phyloP scores from a whole-genome alignment of 352 stramenopile species.

The Thalassiosira ordinaria region DNA sequence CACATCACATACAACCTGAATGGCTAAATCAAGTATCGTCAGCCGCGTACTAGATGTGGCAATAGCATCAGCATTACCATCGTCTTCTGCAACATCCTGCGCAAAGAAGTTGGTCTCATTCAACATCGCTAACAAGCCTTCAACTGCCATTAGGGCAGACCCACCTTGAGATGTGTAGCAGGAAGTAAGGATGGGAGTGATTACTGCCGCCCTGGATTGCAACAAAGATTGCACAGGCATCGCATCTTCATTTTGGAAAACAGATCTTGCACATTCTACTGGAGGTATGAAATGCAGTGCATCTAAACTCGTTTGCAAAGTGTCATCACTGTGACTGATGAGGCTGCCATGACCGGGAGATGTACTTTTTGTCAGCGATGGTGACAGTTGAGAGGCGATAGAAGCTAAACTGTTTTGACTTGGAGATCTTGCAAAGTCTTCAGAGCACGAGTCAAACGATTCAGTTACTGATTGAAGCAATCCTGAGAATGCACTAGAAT shows the following conservation, averaged over 20 bases:
- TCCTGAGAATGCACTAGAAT: slow-evolving; percentile 15
- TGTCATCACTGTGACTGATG: slow-evolving; percentile 55
- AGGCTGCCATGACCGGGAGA: slow-evolving; percentile 21
- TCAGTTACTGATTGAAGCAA: slow-evolving; percentile 6
- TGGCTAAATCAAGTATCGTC: slow-evolving; percentile 80
- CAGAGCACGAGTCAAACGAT: slow-evolving; percentile 20
- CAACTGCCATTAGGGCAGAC: slow-evolving; percentile 77
- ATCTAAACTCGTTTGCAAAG: slow-evolving; percentile 63
- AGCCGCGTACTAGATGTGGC: slow-evolving; percentile 55
- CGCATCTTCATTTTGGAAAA: slow-evolving; percentile 29
- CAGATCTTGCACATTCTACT: slow-evolving; percentile 56
- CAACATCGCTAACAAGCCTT: slow-evolving; percentile 76
- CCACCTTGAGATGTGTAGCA: slow-evolving; percentile 86
- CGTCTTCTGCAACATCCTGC: slow-evolving; percentile 62
- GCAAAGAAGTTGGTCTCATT: slow-evolving; percentile 79
- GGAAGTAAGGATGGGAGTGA: slow-evolving; percentile 81
- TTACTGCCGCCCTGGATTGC: slow-evolving; percentile 65
- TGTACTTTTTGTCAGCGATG: slow-evolving; percentile 20
- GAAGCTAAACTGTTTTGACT: slow-evolving; percentile 40
- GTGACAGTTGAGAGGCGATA: slow-evolving; percentile 20
- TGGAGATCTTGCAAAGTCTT: slow-evolving; percentile 17
- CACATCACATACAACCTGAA: slow-evolving; percentile 86
- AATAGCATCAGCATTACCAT: slow-evolving; percentile 26
- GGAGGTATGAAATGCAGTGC: slow-evolving; percentile 79
- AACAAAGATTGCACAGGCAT: slow-evolving; percentile 34